Evolutionary conservation across 148 eudicot species (phyloP), one percentile per base, ranked within the genome.

Genomic region (Polygonum maritimum): DNA sequence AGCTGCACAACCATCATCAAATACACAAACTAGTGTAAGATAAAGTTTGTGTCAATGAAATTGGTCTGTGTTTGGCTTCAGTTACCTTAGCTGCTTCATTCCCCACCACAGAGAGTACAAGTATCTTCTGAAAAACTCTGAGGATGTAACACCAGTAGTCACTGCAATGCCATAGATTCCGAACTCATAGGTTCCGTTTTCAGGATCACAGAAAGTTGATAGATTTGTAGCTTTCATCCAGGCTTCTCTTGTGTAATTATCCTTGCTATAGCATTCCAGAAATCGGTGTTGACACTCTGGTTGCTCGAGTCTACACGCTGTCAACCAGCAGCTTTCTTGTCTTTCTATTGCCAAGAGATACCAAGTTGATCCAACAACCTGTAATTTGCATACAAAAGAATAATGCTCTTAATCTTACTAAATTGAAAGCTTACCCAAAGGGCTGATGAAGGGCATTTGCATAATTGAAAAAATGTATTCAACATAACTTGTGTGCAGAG

Each of bases 21-120:
- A 2, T 14, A 71, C 44, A 39, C 13, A 58, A 7, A 9, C 10
- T 2, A 12, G 48, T 18, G 74, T 14, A 48, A 75, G 71, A 8
- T 4, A 31, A 74, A 47, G 45, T 7, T 54, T 21, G 33, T 22
- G 6, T 11, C 47, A 36, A 38, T 47, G 18, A 74, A 33, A 19
- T 38, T 9, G 15, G 2, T 7, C 13, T 40, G 4, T 31, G n/a
- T n/a, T 45, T 14, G 33, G 39, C 18, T 48, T 15, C 26, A 51
- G 7, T 48, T 78, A 88, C 96, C 91, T 83, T 45, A 89, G 80
- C 76, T 82, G 87, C 80, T 80, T 84, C 74, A 91, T 83, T 40
- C 92, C 96, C 82, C 86, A 84, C 91, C 92, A 91, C 26, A 89
- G 85, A 77, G 92, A 83, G 74, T 85, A 89, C 80, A 79, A 81